Base-by-base conservation (phyloP, 2,329 filamentous ascomycete species). In the Pyricularia grisea region DNA sequence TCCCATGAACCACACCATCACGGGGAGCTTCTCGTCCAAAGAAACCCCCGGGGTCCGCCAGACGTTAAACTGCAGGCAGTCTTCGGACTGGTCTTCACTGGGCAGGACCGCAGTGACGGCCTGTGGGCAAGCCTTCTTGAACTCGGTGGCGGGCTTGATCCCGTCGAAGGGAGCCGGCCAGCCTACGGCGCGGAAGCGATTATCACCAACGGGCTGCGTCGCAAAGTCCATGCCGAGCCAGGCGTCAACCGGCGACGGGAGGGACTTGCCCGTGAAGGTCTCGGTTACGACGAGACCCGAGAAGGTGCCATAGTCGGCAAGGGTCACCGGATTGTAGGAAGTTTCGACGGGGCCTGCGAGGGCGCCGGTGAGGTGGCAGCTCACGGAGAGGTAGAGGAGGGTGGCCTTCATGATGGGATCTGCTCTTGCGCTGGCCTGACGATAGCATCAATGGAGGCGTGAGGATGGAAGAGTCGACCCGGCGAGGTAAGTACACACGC, bases 221-320 rank as follows among this genome's bases (percentile, higher is more conserved):
- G 66, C 66, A 14, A 28, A 67, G 66, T 67, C 66, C 66, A 67
- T 67, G 25, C 66, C 66, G 36, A 67, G 66, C 66, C 66, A 67
- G 14, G 66, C 66, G 66, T 67, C 66, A 28, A 67, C 66, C 23
- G 66, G 42, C 27, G 66, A 67, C 17, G 66, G 66, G 23, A 67
- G 42, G 11, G 66, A n/a, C 23, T 58, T 27, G 14, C 66, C 66
- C 42, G 23, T 28, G 20, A 67, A 60, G 14, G 66, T 67, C n/a
- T 58, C 55, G 7, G 42, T 58, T 9, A 67, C 42, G 25, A 58
- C 27, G 42, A 67, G 20, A 0, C 66, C 66, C 17, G 66, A 67
- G 11, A 58, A 67, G 7, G 42, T 31, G 27, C 66, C 66, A 23
- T 58, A 67, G 27, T 31, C 66, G 27, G 42, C 25, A 4, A 67